Conservation (phyloP, 805 yeast species). For the Lachancea fermentati region DNA sequence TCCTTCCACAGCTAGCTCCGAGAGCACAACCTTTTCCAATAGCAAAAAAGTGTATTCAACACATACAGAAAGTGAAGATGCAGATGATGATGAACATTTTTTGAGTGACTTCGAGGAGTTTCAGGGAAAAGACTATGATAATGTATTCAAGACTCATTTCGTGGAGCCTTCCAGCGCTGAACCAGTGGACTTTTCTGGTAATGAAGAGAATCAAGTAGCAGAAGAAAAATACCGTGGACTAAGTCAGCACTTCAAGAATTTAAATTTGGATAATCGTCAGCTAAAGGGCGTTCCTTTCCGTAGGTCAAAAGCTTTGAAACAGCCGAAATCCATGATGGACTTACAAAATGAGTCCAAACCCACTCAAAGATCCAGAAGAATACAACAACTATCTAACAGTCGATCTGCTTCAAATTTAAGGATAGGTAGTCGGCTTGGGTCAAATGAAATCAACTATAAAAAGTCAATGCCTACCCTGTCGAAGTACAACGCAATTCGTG, state of each 20-base stretch:
- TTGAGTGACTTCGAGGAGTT: constrained; percentile 28
- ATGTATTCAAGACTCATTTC: constrained; percentile 21
- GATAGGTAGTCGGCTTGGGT: constrained; percentile 8
- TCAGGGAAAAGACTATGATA: constrained; percentile 24
- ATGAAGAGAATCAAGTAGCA: constrained; percentile 1
- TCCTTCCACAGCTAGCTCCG: constrained; percentile 27
- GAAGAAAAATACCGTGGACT: constrained; percentile 12
- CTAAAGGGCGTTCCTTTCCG: constrained; percentile 3
- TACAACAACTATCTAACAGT: constrained; percentile 20
- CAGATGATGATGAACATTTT: constrained; percentile 23
- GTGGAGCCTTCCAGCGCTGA: background rate
- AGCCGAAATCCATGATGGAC: constrained; percentile 32
- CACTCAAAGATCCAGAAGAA: background rate
- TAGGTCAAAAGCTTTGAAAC: constrained; percentile 15
- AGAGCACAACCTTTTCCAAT: constrained; percentile 27
- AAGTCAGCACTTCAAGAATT: constrained; percentile 13
- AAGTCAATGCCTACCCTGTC: constrained; percentile 27
- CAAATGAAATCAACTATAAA: constrained; percentile 19
- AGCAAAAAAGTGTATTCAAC: constrained; percentile 13
- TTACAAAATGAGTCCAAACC: constrained; percentile 14
- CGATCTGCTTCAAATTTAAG: constrained; percentile 25
- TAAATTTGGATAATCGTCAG: constrained; percentile 2
- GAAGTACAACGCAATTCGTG: constrained; percentile 9
- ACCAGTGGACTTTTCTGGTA: background rate
- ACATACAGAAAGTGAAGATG: constrained; percentile 16